Percentiles rank a stretch among this genome's conserved stretches.
These are phyloP conservation scores for Prunus mongolica DNA, from an alignment of 306 rosid species.

Conservation along the genomic window DNA sequence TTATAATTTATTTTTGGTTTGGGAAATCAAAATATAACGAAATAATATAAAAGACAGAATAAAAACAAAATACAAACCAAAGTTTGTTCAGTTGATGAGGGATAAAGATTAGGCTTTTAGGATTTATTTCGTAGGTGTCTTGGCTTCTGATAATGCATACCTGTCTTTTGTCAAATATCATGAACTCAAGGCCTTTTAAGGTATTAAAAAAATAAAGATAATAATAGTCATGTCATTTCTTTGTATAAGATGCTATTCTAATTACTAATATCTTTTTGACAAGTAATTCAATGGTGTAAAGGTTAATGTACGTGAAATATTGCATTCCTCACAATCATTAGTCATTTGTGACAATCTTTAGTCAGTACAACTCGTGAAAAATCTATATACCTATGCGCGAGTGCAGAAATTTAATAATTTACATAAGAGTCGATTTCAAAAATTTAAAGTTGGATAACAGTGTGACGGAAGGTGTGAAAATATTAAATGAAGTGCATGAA, in stretches of 20 bases:
- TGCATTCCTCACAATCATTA: background rate
- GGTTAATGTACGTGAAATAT: background rate
- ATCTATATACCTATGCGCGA: background rate
- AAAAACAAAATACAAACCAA: background rate
- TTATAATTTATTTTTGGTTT: background rate
- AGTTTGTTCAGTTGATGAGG: background rate
- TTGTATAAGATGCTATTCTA: background rate
- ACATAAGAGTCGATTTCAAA: background rate
- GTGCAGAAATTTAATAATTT: background rate
- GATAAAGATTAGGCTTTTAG: background rate
- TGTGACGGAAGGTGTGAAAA: too few relatives aligned
- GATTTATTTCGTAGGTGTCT: background rate
- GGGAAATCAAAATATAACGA: background rate
- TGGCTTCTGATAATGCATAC: background rate
- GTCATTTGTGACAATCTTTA: background rate
- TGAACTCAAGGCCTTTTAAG: background rate
- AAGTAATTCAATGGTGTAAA: background rate
- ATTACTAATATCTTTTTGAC: background rate
- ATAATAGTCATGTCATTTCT: background rate
- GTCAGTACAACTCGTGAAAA: background rate
- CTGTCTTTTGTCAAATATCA: conserved; percentile 1
- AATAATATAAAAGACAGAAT: background rate
- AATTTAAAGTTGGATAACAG: too few relatives aligned
- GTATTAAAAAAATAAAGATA: background rate
- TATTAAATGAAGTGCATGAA: too few relatives aligned